Percentiles rank a stretch among this genome's conserved stretches.
Conservation (phyloP, 306 rosid species). For the Cucurbita moschata region DNA sequence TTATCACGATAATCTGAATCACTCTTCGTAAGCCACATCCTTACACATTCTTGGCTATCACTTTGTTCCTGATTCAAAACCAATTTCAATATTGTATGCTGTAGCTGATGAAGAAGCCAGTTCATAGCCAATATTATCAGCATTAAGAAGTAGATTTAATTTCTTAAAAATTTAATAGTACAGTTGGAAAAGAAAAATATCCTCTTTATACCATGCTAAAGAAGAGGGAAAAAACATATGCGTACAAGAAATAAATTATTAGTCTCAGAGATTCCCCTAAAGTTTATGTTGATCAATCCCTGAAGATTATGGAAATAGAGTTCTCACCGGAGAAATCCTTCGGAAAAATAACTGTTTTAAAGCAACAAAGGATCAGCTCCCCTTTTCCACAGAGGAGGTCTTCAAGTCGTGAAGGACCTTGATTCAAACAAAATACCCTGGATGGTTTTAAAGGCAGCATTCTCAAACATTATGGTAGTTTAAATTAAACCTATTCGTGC, state of each 20-base stretch:
- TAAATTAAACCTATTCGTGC: no score
- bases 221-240: neutral
- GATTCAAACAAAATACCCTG: no score
- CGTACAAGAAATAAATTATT: neutral
- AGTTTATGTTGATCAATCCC: neutral
- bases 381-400: neutral
- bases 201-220: neutral
- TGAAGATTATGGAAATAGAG: neutral
- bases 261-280: neutral
- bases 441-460: no score
- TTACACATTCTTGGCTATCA: conserved; percentile 43
- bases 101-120: neutral
- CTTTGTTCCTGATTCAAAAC: conserved; percentile 39
- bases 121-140: neutral
- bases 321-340: neutral
- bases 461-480: no score
- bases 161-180: neutral
- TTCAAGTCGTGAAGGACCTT: no score
- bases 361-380: neutral
- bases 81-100: conserved; percentile 15
- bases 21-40: conserved; percentile 54
- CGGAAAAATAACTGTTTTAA: neutral
- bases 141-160: neutral
- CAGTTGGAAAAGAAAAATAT: neutral
- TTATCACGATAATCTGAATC: conserved; percentile 62